A percentile compares a stretch with the other conserved stretches of the same genome.
Conservation (phyloP, 2,329 filamentous ascomycete species). For the Sporothrix protearum region DNA sequence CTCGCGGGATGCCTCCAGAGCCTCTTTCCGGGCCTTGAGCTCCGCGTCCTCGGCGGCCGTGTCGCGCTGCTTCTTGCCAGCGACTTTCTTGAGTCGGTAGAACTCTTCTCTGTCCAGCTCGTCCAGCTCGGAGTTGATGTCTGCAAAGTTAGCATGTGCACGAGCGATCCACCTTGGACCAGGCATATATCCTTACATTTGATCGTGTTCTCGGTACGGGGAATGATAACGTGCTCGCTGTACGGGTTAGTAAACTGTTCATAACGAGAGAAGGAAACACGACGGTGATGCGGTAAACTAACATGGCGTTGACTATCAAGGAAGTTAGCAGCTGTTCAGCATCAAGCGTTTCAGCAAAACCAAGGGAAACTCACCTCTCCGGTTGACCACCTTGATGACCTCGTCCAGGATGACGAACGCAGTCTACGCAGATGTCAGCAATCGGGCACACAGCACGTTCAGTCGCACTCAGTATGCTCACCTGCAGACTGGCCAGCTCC, state of each 20-base stretch:
- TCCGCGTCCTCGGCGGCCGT: conserved; percentile 68
- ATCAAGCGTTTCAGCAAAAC: neutral
- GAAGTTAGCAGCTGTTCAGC: conserved; percentile 34
- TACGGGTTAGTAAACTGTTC: conserved; percentile 15
- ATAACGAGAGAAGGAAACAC: neutral
- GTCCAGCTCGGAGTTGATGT: conserved; percentile 97
- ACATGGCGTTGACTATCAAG: conserved; percentile 84
- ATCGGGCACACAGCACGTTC: neutral
- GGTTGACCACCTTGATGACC: conserved; percentile 98
- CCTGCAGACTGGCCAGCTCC: conserved; percentile 84
- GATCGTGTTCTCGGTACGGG: conserved; percentile 98
- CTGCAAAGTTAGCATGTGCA: conserved; percentile 42
- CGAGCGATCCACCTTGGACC: neutral
- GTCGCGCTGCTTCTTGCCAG: conserved; percentile 77
- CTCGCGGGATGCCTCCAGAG: conserved; percentile 41
- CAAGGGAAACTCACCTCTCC: conserved; percentile 62
- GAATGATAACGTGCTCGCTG: conserved; percentile 91
- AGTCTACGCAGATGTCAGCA: conserved; percentile 52
- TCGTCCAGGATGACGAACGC: conserved; percentile 97
- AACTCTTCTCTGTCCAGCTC: conserved; percentile 98
- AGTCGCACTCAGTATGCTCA: conserved; percentile 27
- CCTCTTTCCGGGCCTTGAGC: conserved; percentile 68
- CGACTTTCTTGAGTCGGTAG: conserved; percentile 93
- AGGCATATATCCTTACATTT: conserved; percentile 62
- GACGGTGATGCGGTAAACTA: conserved; percentile 36